Conservation (phyloP, 768 basidiomycete genomes). For the Lentinula sp. region DNA sequence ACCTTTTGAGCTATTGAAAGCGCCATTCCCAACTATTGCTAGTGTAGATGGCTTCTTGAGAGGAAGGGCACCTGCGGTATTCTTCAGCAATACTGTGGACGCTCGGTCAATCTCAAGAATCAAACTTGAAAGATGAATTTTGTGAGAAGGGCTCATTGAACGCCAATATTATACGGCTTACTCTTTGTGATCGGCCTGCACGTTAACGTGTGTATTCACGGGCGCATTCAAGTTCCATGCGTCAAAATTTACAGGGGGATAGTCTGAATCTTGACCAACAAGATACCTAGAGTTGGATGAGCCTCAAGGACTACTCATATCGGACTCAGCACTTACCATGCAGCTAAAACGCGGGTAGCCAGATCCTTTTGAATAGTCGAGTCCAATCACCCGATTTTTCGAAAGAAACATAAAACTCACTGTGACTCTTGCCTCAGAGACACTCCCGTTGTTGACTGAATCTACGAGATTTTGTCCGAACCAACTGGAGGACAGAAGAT, state of each 20-base stretch:
- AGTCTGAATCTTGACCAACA: slow-evolving; percentile 50
- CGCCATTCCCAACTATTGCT: slow-evolving; percentile 54
- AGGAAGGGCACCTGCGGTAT: slow-evolving; percentile 36
- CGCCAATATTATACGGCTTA: slow-evolving; percentile 10
- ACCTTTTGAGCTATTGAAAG: slow-evolving; percentile 46
- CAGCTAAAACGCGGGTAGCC: slow-evolving; percentile 65
- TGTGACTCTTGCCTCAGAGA: slow-evolving; percentile 53
- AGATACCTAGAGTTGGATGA: slow-evolving; percentile 26
- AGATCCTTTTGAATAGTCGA: slow-evolving; percentile 40
- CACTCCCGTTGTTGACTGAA: slow-evolving; percentile 54
- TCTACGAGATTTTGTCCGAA: slow-evolving; percentile 56
- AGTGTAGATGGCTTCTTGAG: slow-evolving; percentile 40
- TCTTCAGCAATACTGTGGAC: slow-evolving; percentile 61
- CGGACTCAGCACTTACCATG: slow-evolving; percentile 33
- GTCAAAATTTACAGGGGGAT: slow-evolving; percentile 52
- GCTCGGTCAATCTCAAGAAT: slow-evolving; percentile 58
- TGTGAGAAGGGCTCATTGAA: neutral
- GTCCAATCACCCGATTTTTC: neutral
- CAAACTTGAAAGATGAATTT: slow-evolving; percentile 26
- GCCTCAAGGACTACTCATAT: neutral
- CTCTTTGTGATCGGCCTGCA: slow-evolving; percentile 51
- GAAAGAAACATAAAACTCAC: slow-evolving; percentile 25
- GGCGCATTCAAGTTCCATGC: slow-evolving; percentile 34
- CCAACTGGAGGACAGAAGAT: slow-evolving; percentile 25
- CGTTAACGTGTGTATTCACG: slow-evolving; percentile 44